These are phyloP conservation scores for Glycine latifolia DNA, from an alignment of 306 rosid species.

Conservation along the genomic window DNA sequence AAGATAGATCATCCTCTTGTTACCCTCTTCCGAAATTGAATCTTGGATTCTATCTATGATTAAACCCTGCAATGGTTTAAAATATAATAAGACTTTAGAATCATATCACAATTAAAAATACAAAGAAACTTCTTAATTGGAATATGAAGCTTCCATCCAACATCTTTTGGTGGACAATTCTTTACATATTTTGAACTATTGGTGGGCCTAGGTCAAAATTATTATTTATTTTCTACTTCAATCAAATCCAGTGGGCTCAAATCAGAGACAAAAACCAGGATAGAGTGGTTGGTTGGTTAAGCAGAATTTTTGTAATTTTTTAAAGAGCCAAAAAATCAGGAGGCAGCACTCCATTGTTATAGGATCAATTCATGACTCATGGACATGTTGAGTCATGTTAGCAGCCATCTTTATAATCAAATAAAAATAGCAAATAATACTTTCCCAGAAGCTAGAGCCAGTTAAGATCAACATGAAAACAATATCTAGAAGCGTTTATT, in stretches of 20 bases:
- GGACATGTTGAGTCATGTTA: conserved; percentile 28
- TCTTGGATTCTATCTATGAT: conserved; percentile 60
- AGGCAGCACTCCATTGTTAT: conserved; percentile 8
- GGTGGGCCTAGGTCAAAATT: conserved; percentile 33
- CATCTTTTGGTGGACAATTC: neutral
- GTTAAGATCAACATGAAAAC: conserved; percentile 11
- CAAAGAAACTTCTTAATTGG: neutral
- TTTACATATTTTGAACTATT: neutral
- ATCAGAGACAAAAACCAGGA: neutral
- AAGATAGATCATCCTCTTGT: conserved; percentile 62
- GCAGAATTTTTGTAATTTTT: neutral
- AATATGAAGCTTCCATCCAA: neutral
- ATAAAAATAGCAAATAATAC: neutral
- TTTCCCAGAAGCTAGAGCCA: neutral
- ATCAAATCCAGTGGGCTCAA: conserved; percentile 32
- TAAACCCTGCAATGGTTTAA: conserved; percentile 48
- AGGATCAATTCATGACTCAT: conserved; percentile 35
- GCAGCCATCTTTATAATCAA: neutral
- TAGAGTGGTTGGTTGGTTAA: neutral
- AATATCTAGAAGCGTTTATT: neutral
- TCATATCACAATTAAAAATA: neutral
- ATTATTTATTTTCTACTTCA: neutral
- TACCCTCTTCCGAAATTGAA: conserved; percentile 22
- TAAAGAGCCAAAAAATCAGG: neutral
- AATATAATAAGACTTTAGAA: neutral